Evolutionary conservation across 2,329 filamentous ascomycete species (phyloP).

Genomic region (Fusarium hostae): DNA sequence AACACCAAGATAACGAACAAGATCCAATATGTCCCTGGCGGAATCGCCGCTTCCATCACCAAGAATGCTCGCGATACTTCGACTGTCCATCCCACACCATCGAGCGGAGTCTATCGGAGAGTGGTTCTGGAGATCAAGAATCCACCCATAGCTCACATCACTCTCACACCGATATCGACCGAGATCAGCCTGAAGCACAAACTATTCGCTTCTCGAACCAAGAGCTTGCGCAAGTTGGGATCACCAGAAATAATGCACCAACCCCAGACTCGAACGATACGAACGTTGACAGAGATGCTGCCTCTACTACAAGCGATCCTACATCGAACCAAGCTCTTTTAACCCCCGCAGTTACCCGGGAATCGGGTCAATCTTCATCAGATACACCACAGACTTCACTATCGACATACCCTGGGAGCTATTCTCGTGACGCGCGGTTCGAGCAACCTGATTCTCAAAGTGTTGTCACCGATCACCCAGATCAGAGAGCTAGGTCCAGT

Average conservation of each 20-base stretch:
- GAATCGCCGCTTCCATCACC: constrained; percentile 52
- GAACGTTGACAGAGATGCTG: constrained; percentile 3
- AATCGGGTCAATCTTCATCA: constrained; percentile 4
- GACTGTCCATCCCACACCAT: constrained; percentile 61
- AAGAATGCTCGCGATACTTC: constrained; percentile 60
- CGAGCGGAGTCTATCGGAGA: constrained; percentile 51
- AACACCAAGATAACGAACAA: constrained; percentile 2
- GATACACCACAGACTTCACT: neutral
- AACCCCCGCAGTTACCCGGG: neutral
- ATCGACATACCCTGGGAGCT: neutral
- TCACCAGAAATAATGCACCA: neutral
- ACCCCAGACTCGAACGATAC: neutral
- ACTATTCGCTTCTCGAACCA: constrained; percentile 26
- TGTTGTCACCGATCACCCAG: neutral
- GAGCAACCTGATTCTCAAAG: neutral
- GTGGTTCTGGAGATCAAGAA: constrained; percentile 40
- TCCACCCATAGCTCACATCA: constrained; percentile 20
- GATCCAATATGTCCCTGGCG: constrained; percentile 52
- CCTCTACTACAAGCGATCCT: neutral
- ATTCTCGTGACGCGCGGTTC: constrained; percentile 2
- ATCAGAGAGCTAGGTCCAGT: neutral
- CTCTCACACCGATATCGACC: constrained; percentile 10
- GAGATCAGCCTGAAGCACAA: constrained; percentile 8
- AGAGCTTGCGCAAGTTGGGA: constrained; percentile 26
- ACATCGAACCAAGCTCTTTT: neutral